Evolutionary conservation across 1,139 yeast species (phyloP).

Genomic region (Blastobotrys capitulatus): DNA sequence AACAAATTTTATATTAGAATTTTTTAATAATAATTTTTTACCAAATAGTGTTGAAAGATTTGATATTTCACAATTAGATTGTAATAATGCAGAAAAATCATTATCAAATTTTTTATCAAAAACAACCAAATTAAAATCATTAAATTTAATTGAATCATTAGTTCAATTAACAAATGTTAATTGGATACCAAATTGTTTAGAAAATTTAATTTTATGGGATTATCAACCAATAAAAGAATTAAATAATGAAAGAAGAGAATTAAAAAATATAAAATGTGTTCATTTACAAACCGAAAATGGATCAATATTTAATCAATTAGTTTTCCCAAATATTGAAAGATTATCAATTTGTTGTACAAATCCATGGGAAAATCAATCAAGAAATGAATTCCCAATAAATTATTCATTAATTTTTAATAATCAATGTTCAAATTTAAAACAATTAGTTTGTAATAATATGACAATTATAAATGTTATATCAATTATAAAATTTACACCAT

Average conservation of each 20-base stretch:
- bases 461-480: background rate
- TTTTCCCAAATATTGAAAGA: constrained; percentile 1
- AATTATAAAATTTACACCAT: background rate
- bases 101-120: constrained; percentile 1
- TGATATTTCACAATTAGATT: constrained; percentile 5
- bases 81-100: background rate
- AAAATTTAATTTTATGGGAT: constrained; percentile 4
- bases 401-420: background rate
- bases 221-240: background rate
- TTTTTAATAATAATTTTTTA: background rate
- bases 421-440: background rate
- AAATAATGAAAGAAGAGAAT: background rate
- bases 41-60: constrained; percentile 2
- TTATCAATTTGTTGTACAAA: background rate
- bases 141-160: constrained; percentile 3
- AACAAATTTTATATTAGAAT: background rate
- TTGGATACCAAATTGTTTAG: constrained; percentile 4
- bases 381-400: background rate
- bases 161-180: background rate
- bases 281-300: constrained; percentile 3
- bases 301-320: background rate
- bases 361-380: constrained; percentile 1
- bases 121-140: background rate
- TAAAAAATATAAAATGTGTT: background rate
- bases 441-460: constrained; percentile 6